Conservation (phyloP, 2,329 filamentous ascomycete species). For the Trichoderma oligosporum region DNA sequence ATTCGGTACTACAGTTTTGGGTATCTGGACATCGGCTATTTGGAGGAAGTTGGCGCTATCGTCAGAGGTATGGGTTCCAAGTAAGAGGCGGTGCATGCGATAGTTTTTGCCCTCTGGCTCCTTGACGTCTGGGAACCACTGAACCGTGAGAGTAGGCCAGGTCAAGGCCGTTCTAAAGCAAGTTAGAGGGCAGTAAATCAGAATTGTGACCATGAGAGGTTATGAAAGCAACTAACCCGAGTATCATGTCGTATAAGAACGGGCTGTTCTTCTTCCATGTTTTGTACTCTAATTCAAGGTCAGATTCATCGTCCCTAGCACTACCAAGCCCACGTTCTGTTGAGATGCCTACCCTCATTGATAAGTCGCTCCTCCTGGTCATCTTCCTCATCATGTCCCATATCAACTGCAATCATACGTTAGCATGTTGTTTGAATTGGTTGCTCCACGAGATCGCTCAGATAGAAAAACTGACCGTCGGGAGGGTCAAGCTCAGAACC, state of each 20-base stretch:
- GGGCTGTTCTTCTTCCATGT: conserved; percentile 99
- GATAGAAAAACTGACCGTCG: conserved; percentile 31
- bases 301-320: conserved; percentile 12
- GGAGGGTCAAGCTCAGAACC: conserved; percentile 35
- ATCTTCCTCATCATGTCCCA: conserved; percentile 63
- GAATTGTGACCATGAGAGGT: background rate
- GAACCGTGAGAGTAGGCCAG: conserved; percentile 94
- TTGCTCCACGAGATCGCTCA: background rate
- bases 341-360: conserved; percentile 67
- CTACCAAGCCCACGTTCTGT: background rate
- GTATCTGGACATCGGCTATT: conserved; percentile 90
- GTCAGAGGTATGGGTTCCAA: conserved; percentile 91
- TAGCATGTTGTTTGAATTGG: background rate
- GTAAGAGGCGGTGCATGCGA: conserved; percentile 79
- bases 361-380: conserved; percentile 80
- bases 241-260: conserved; percentile 96
- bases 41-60: conserved; percentile 86
- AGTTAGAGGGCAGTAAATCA: conserved; percentile 8
- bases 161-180: conserved; percentile 73
- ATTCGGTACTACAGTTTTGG: conserved; percentile 70
- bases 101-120: conserved; percentile 82
- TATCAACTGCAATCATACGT: conserved; percentile 31
- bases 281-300: conserved; percentile 75
- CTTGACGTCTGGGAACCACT: conserved; percentile 97
- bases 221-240: conserved; percentile 59